Percentiles rank a stretch among this genome's conserved stretches.
Evolutionary conservation across 1,139 yeast genomes (phyloP).

Genomic region (Yamadazyma jaroonii): DNA sequence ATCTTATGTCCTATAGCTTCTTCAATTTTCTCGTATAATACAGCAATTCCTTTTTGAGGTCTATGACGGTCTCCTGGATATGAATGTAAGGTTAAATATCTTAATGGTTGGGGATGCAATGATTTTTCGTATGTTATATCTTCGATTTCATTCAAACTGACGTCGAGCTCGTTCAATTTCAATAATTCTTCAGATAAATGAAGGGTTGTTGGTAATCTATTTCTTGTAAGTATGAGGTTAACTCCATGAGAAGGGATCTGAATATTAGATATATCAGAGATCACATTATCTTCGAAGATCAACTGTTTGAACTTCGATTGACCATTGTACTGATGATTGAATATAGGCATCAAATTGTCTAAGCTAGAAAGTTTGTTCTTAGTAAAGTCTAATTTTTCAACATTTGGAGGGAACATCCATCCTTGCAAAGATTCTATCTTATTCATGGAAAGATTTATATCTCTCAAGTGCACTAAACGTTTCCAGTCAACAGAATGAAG

Average conservation of each 20-base stretch:
- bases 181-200: constrained; percentile 11
- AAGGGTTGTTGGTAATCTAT: constrained; percentile 12
- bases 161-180: constrained; percentile 18
- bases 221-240: constrained; percentile 11
- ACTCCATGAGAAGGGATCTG: constrained; percentile 17
- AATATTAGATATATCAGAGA: constrained; percentile 16
- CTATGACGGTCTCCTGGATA: constrained; percentile 2
- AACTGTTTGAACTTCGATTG: constrained; percentile 10
- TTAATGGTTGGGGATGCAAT: constrained; percentile 4
- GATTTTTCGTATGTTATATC: constrained; percentile 8
- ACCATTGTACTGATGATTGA: constrained; percentile 8
- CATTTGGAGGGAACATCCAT: constrained; percentile 26
- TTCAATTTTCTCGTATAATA: constrained; percentile 26
- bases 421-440: constrained; percentile 16
- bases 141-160: constrained; percentile 20
- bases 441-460: constrained; percentile 18
- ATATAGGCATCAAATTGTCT: constrained; percentile 10
- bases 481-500: constrained; percentile 23
- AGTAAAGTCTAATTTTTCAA: constrained; percentile 23
- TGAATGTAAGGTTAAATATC: constrained; percentile 1
- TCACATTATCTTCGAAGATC: constrained; percentile 16
- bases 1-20: constrained; percentile 21
- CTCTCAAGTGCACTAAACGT: constrained; percentile 21
- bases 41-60: constrained; percentile 11
- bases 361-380: constrained; percentile 17